Evolutionary conservation across 805 yeast genomes (phyloP).

Genomic region (Candida corydali): DNA sequence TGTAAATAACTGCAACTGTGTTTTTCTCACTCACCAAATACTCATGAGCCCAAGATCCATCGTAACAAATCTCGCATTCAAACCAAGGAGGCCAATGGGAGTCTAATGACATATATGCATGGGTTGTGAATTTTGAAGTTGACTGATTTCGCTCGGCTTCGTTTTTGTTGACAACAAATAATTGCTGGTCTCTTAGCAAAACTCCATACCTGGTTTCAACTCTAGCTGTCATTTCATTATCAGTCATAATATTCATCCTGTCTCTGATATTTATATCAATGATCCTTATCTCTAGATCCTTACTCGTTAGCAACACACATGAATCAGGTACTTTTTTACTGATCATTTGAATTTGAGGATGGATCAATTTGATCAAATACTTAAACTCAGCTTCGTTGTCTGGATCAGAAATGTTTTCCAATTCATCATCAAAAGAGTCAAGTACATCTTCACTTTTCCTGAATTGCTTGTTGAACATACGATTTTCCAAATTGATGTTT

Average conservation of each 20-base stretch:
- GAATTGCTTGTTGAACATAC: slow-evolving; percentile 13
- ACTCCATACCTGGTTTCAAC: slow-evolving; percentile 58
- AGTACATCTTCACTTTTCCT: slow-evolving; percentile 31
- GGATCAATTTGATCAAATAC: slow-evolving; percentile 60
- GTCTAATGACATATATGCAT: slow-evolving; percentile 51
- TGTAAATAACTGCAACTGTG: slow-evolving; percentile 41
- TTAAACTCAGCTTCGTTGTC: slow-evolving; percentile 48
- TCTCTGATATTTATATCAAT: slow-evolving; percentile 42
- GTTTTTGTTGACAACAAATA: slow-evolving; percentile 45
- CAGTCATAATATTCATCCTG: slow-evolving; percentile 31
- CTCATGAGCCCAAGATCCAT: slow-evolving; percentile 29
- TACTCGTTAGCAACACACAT: slow-evolving; percentile 50
- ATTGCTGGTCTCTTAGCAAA: slow-evolving; percentile 51
- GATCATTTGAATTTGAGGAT: slow-evolving; percentile 77
- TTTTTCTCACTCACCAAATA: slow-evolving; percentile 33
- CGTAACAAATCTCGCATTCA: slow-evolving; percentile 63
- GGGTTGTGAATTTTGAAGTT: slow-evolving; percentile 41
- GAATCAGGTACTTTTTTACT: slow-evolving; percentile 44
- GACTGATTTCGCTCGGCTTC: slow-evolving; percentile 18
- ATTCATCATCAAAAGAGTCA: slow-evolving; percentile 48
- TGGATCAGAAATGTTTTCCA: slow-evolving; percentile 34
- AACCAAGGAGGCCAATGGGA: slow-evolving; percentile 86
- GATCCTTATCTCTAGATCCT: slow-evolving; percentile 55
- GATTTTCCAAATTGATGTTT: slow-evolving; percentile 17
- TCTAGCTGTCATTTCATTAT: slow-evolving; percentile 30